phyloP scores from a whole-genome alignment of 1,284 basidiomycete genomes.

The Gymnopus androsaceus region DNA sequence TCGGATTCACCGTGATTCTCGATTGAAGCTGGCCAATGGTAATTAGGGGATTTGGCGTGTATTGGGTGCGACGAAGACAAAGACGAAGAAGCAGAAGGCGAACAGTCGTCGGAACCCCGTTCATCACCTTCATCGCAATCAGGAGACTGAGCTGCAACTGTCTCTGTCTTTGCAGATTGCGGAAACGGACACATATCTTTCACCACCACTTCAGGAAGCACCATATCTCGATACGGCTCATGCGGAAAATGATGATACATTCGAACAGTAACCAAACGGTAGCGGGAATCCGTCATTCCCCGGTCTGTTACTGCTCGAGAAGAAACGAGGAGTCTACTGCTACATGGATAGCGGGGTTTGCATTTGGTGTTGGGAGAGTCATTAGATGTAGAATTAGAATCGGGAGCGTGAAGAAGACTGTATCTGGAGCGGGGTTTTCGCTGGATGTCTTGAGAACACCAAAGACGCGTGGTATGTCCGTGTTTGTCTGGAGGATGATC shows the following conservation, averaged over 20 bases:
- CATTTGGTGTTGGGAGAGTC: conserved; percentile 39
- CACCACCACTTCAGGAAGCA: not conserved
- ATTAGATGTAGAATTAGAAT: no score
- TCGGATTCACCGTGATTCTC: not conserved
- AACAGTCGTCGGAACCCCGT: no score
- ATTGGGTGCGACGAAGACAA: not conserved
- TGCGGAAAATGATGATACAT: conserved; percentile 46
- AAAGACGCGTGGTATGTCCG: conserved; percentile 48
- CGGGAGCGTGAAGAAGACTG: conserved; percentile 34
- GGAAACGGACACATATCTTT: no score
- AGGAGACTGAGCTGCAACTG: no score
- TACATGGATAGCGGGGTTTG: conserved; percentile 43
- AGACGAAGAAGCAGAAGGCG: not conserved
- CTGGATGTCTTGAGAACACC: conserved; percentile 49
- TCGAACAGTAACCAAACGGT: conserved; percentile 38
- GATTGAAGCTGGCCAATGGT: conserved; percentile 3
- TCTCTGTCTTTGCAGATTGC: no score
- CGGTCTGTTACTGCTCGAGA: conserved; percentile 34
- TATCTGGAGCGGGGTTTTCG: conserved; percentile 37
- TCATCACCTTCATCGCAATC: no score
- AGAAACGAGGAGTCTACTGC: conserved; percentile 44
- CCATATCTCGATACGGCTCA: conserved; percentile 40
- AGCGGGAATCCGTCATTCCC: no score
- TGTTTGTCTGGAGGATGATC: conserved; percentile 46
- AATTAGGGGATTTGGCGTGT: conserved; percentile 4